A percentile compares a stretch with the other conserved stretches of the same genome.
phyloP scores from a whole-genome alignment of 2,329 filamentous ascomycete genomes.

The Aurifilum marmelostoma region DNA sequence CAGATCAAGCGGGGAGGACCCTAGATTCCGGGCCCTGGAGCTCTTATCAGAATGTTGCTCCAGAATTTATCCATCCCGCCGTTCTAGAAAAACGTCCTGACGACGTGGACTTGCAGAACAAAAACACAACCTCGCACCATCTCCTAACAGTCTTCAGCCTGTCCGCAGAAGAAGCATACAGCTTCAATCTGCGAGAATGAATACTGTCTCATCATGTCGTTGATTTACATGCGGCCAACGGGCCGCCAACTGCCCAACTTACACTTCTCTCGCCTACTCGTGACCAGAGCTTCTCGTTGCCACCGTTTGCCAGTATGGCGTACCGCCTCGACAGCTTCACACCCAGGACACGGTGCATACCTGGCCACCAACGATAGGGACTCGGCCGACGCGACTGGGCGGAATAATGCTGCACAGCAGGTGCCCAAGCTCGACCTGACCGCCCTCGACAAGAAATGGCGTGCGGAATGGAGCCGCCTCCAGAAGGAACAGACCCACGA shows the following conservation, averaged over 20 bases:
- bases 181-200: slow-evolving; percentile 27
- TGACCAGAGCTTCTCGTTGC: slow-evolving; percentile 21
- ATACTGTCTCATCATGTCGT: slow-evolving; percentile 36
- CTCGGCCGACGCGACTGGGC: not conserved
- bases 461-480: slow-evolving; percentile 45
- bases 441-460: slow-evolving; percentile 57
- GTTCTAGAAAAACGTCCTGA: slow-evolving; percentile 9
- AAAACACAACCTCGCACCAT: slow-evolving; percentile 6
- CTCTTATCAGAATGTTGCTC: slow-evolving; percentile 12
- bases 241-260: slow-evolving; percentile 33
- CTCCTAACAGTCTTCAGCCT: not conserved
- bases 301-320: slow-evolving; percentile 19
- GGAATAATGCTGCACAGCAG: not conserved
- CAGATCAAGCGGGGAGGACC: slow-evolving; percentile 5
- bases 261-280: slow-evolving; percentile 23
- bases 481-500: slow-evolving; percentile 28
- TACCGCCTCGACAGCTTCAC: slow-evolving; percentile 26
- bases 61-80: slow-evolving; percentile 8
- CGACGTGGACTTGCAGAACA: slow-evolving; percentile 20
- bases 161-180: slow-evolving; percentile 14
- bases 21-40: slow-evolving; percentile 7
- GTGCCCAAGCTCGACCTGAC: slow-evolving; percentile 47
- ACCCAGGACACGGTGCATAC: not conserved
- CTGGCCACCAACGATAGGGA: no score
- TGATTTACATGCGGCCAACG: slow-evolving; percentile 36